Percentiles rank a stretch among this genome's conserved stretches.
phyloP scores from a whole-genome alignment of 441 rosid species.

The Rhodomyrtus psidioides region DNA sequence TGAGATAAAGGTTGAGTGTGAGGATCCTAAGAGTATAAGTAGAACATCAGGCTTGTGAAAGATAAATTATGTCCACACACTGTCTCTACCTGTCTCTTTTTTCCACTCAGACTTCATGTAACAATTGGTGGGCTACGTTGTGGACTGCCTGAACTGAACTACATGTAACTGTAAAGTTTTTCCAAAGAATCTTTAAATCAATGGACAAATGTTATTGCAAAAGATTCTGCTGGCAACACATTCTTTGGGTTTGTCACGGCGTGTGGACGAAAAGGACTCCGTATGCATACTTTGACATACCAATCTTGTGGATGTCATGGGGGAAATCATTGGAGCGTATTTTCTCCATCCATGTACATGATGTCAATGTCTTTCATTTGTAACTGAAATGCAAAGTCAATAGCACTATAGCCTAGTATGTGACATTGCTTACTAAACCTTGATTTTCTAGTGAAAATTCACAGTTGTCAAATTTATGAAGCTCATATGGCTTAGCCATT shows the following conservation, averaged over 20 bases:
- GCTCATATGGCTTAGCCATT: neutral
- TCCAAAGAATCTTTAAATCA: neutral
- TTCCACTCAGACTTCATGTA: neutral
- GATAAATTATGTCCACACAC: neutral
- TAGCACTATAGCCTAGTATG: neutral
- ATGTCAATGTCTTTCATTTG: neutral
- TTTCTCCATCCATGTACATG: neutral
- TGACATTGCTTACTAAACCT: neutral
- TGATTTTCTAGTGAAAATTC: neutral
- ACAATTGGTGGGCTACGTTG: neutral
- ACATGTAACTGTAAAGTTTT: neutral
- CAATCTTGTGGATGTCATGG: neutral
- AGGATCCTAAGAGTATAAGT: neutral
- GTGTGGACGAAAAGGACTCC: neutral
- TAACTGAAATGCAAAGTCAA: neutral
- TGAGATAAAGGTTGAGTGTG: neutral
- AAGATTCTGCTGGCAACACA: neutral
- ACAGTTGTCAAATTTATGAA: neutral
- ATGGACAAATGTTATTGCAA: neutral
- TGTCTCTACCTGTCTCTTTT: neutral
- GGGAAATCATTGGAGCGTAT: neutral
- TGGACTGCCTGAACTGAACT: neutral
- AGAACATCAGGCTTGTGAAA: neutral
- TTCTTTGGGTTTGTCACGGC: neutral
- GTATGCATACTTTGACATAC: neutral